Base-by-base conservation (phyloP, 2,329 filamentous ascomycete genomes). In the Paraphaeosphaeria sporulosa region DNA sequence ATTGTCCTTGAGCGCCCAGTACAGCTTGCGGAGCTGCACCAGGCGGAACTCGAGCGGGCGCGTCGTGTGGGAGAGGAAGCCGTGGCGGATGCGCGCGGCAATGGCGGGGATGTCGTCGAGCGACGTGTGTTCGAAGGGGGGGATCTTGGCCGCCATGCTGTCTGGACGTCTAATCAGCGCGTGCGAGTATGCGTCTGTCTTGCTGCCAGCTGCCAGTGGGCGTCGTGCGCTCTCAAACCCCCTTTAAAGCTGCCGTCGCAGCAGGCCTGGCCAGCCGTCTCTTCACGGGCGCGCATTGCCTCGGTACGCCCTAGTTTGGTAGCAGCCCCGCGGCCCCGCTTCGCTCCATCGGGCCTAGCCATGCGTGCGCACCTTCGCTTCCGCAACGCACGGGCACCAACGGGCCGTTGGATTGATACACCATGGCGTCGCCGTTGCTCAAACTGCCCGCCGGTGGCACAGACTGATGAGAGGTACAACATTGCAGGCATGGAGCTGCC, bases 1-100 rank as follows among this genome's bases (percentile, higher is more conserved):
- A 76, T 92, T 89, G 82, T 98, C 94, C 66, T 88, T 88, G 67
- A 97, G 78, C 8, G 87, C 93, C 95, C 95, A 98, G 83, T 97
- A 98, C 58, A 98, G 89, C 85, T 93, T 94, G 70, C 94, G 90
- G 62, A 99, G 87, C 84, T 98, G 95, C 57, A 87, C 84, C 64
- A 94, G 83, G 64, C 95, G 89, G 82, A 90, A 98, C 71, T 92
- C 86, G 62, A 97, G 76, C 57, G 92, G 86, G 75, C 93, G 93
- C 46, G 94, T 97, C 80, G 90, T 91, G 77, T 93, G 89, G 19
- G 91, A 86, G 69, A 85, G 84, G 80, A 92, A 98, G n/a, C 89
- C 88, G 54, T 83, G 80, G 72, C 89, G 89, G 46, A 90, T 80
- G 7, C 81, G 85, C 58, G 86, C 82, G 73, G 68, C 68, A 42